Evolutionary conservation across 75 land plant genomes (phyloP), one percentile per base, ranked within the genome.

Genomic region (Selaginella moellendorffii): DNA sequence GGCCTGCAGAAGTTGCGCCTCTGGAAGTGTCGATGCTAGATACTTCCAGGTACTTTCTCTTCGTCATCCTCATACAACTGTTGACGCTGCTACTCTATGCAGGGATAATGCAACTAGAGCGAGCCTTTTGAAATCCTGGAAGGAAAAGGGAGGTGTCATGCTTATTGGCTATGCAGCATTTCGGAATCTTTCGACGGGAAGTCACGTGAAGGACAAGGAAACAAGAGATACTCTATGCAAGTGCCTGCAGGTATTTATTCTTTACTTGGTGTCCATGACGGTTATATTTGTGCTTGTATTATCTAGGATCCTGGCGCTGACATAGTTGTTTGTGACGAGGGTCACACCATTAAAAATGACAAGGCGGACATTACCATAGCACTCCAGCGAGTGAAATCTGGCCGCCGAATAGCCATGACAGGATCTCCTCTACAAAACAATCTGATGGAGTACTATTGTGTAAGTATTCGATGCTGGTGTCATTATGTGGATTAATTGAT

Each of bases 381-480:
- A 2, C 69, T 93, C 65, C 85, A 85, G 67, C 98, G 78, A 75
- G 98, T 93, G 59, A 78, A 75, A 19, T 83, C 91, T 65, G 87
- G 83, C 60, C 81, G 98, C 68, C 75, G 90, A 77, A 93, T 93
- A 76, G 98, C 98, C 46, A 68, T 93, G 56, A 93, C 98, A 54
- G 98, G 98, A 52, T 93, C 98, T 24, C 98, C 98, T 26, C 74
- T 93, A 59, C 98, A 93, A 53, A 93, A 93, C 70, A 93, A 93
- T 75, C 74, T 93, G 42, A 90, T 89, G 96, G 98, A 93, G 65
- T 93, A 93, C 67, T 93, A 93, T 70, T 93, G 98, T 82, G 98
- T 93, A 76, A 70, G 98, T 65, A n/a, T 27, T 18, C 29, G 1
- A 17, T 65, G 22, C 31, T 14, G 18, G 62, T 26, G 22, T 53